phyloP scores from a whole-genome alignment of 805 yeast genomes.

The Hanseniaspora vineae region DNA sequence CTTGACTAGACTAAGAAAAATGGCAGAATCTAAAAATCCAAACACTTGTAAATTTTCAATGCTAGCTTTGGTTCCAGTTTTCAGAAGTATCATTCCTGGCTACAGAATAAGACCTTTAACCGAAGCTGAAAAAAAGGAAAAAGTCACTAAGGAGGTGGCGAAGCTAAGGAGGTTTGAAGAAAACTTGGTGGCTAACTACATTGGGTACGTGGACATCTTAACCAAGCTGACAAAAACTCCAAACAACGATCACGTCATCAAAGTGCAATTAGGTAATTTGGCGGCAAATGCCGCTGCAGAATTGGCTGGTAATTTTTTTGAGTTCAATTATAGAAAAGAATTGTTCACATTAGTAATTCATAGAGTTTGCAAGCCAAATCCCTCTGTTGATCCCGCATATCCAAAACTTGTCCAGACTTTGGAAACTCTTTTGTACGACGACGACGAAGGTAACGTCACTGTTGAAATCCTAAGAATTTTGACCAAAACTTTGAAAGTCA shows the following conservation, averaged over 20 bases:
- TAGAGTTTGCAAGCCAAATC: slow-evolving; percentile 50
- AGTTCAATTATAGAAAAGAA: slow-evolving; percentile 75
- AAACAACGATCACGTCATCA: slow-evolving; percentile 19
- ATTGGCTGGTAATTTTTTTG: slow-evolving; percentile 50
- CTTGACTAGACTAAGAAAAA: slow-evolving; percentile 52
- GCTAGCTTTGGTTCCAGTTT: slow-evolving; percentile 70
- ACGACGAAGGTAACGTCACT: slow-evolving; percentile 71
- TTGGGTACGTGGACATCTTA: slow-evolving; percentile 47
- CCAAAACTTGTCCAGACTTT: slow-evolving; percentile 48
- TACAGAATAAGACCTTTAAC: slow-evolving; percentile 74
- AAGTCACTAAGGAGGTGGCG: slow-evolving; percentile 72
- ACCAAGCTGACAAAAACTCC: slow-evolving; percentile 29
- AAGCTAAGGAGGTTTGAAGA: slow-evolving; percentile 73
- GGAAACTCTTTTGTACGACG: slow-evolving; percentile 62
- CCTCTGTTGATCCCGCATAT: slow-evolving; percentile 33
- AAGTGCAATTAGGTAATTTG: slow-evolving; percentile 32
- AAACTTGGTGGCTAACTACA: slow-evolving; percentile 54
- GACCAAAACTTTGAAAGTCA: slow-evolving; percentile 55
- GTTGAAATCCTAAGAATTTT: slow-evolving; percentile 58
- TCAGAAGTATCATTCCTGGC: slow-evolving; percentile 77
- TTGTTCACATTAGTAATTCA: slow-evolving; percentile 54
- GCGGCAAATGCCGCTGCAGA: slow-evolving; percentile 76
- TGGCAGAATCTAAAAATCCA: slow-evolving; percentile 55
- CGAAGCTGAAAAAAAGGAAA: slow-evolving; percentile 70
- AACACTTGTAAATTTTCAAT: slow-evolving; percentile 60